A percentile compares a stretch with the other conserved stretches of the same genome.
These are phyloP conservation scores for Helotiales sp. DNA, from an alignment of 2,329 filamentous ascomycete species.

Conservation along the genomic window DNA sequence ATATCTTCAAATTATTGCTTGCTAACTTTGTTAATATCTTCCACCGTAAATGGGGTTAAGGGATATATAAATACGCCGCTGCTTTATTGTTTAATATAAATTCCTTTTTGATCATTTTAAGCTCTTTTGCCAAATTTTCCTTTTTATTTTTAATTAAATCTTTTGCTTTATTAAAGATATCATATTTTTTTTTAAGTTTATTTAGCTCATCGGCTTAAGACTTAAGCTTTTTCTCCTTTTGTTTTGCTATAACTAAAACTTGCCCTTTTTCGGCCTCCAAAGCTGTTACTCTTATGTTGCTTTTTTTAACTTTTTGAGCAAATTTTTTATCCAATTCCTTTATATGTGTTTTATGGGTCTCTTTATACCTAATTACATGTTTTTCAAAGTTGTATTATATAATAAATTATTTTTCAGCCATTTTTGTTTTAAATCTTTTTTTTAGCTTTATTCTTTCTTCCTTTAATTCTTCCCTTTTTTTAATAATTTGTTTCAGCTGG, in stretches of 20 bases:
- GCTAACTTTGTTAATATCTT: not conserved
- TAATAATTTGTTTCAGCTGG: not conserved
- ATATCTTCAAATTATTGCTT: not conserved
- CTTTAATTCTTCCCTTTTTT: not conserved
- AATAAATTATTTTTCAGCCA: not conserved
- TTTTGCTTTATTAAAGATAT: not conserved
- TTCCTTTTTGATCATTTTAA: not conserved
- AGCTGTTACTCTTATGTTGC: not conserved
- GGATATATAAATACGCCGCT: not conserved
- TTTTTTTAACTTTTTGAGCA: not conserved
- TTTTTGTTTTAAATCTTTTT: not conserved
- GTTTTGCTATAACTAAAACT: not conserved
- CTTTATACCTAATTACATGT: not conserved
- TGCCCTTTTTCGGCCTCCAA: not conserved
- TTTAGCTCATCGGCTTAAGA: not conserved
- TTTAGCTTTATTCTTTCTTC: not conserved
- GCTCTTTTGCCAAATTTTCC: not conserved
- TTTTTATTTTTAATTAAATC: not conserved
- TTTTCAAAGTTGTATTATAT: not conserved
- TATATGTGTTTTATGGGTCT: not conserved
- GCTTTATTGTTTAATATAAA: not conserved
- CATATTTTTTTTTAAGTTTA: not conserved
- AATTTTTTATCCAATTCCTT: not conserved
- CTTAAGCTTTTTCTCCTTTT: not conserved
- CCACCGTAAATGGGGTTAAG: not conserved